Conservation (phyloP, 2,329 filamentous ascomycete genomes). For the Cladosporium sp. region DNA sequence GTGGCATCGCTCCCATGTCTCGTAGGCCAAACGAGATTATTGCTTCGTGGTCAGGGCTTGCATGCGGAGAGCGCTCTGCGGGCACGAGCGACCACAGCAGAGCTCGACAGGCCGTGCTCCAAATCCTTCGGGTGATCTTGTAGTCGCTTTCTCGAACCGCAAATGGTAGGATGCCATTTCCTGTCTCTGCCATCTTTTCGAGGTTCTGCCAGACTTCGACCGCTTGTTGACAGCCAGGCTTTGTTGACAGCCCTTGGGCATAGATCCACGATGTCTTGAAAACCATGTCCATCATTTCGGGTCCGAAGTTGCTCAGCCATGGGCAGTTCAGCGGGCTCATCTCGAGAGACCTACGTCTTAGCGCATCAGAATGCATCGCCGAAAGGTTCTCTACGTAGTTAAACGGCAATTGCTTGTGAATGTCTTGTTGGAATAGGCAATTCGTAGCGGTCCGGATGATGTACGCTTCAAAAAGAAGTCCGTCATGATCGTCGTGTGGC, state of each 20-base stretch:
- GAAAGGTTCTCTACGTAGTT: slow-evolving; percentile 3
- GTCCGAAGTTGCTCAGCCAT: neutral
- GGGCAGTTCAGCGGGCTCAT: slow-evolving; percentile 1
- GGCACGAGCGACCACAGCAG: neutral
- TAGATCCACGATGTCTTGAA: slow-evolving; percentile 11
- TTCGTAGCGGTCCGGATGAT: slow-evolving; percentile 24
- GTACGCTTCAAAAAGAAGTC: slow-evolving; percentile 26
- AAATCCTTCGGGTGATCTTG: neutral
- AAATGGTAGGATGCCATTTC: neutral
- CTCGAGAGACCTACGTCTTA: neutral
- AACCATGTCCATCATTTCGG: neutral
- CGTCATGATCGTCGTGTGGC: slow-evolving; percentile 19
- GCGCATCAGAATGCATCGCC: neutral
- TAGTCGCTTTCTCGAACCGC: neutral
- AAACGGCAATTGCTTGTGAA: slow-evolving; percentile 16
- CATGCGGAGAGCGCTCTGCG: neutral
- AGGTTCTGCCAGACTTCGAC: neutral
- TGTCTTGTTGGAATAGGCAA: slow-evolving; percentile 22
- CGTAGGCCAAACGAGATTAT: neutral
- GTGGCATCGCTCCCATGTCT: neutral
- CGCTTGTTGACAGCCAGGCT: neutral
- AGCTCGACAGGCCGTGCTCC: neutral
- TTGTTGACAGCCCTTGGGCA: neutral
- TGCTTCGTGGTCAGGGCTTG: neutral
- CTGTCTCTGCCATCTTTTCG: neutral